These are phyloP conservation scores for Epichloe scottii DNA, from an alignment of 2,329 filamentous ascomycete species.

Conservation along the genomic window DNA sequence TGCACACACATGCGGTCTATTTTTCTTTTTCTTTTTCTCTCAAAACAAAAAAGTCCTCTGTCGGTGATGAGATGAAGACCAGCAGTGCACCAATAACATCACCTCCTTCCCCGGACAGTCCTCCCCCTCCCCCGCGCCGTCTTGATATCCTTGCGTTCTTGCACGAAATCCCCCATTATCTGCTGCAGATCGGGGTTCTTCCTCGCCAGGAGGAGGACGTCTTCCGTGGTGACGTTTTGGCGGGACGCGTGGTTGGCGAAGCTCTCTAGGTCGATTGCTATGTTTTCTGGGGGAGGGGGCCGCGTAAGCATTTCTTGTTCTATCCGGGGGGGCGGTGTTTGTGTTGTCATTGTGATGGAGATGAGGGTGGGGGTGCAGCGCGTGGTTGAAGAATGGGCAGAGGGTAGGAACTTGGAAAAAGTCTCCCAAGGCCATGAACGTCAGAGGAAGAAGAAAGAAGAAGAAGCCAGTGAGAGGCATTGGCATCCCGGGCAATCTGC, in stretches of 20 bases:
- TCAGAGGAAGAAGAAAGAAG: no score
- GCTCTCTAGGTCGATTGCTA: slow-evolving; percentile 43
- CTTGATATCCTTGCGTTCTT: slow-evolving; percentile 34
- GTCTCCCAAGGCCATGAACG: no score
- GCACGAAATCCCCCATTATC: slow-evolving; percentile 59
- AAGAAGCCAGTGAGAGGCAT: no score
- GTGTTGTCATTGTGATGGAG: background rate
- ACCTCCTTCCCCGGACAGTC: background rate
- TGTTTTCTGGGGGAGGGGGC: slow-evolving; percentile 30
- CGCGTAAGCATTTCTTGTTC: background rate
- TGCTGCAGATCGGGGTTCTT: slow-evolving; percentile 75
- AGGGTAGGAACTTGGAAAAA: no score
- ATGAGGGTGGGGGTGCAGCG: no score
- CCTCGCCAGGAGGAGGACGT: slow-evolving; percentile 76
- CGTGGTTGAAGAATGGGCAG: no score
- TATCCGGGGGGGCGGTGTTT: background rate
- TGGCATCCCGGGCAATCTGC: no score
- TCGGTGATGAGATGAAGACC: no score
- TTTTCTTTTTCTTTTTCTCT: no score
- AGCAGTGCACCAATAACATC: background rate
- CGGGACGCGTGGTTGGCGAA: slow-evolving; percentile 66
- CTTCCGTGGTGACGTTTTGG: slow-evolving; percentile 67
- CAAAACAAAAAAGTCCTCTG: no score
- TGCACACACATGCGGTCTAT: no score
- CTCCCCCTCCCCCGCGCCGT: slow-evolving; percentile 23